Conservation (phyloP, 345 rosid genomes). For the Brassica napus region DNA sequence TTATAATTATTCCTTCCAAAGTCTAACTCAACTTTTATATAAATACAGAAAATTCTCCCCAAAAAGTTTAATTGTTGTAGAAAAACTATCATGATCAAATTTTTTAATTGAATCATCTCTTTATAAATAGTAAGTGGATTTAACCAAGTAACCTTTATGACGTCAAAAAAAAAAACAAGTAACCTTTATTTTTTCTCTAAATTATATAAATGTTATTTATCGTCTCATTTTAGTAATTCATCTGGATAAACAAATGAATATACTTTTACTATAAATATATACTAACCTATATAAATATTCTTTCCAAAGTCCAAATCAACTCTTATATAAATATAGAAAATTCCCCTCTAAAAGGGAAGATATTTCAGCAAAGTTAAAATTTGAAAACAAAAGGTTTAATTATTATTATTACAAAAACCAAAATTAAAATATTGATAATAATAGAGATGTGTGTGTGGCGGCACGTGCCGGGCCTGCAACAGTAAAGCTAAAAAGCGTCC, state of each 20-base stretch:
- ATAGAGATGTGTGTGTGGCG: conserved; percentile 22
- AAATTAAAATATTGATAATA: background rate
- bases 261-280: conserved; percentile 11
- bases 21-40: conserved; percentile 11
- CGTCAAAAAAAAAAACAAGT: no score
- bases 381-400: background rate
- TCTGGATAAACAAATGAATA: background rate
- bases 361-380: background rate
- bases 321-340: conserved; percentile 20
- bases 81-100: background rate
- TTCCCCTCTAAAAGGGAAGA: conserved; percentile 10
- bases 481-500: conserved; percentile 45
- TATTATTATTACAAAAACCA: background rate
- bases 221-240: background rate
- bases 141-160: no score
- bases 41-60: conserved; percentile 16
- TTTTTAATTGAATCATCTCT: no score
- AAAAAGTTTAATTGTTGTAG: background rate
- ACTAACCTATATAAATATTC: background rate
- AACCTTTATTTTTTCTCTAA: no score
- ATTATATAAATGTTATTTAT: no score
- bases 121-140: no score
- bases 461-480: conserved; percentile 73
- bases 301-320: conserved; percentile 16
- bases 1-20: background rate